Evolutionary conservation across 345 rosid genomes (phyloP), one percentile per base, ranked within the genome.

Genomic region (Noccaea bulbosa): DNA sequence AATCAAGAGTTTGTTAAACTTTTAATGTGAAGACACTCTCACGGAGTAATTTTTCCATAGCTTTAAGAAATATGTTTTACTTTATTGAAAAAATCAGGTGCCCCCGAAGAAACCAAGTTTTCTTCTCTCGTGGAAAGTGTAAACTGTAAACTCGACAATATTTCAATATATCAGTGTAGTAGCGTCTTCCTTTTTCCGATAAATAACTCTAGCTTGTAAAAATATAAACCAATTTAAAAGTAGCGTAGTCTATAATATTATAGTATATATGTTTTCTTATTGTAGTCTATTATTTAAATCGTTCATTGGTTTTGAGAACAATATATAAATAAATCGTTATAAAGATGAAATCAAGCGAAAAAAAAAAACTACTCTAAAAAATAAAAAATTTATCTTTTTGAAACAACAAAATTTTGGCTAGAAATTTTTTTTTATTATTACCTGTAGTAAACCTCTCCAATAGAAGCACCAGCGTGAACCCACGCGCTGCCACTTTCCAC

Each of bases 381-480:
- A n/a, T n/a, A n/a, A n/a, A n/a, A n/a, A n/a, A n/a, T n/a, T n/a
- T n/a, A n/a, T n/a, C n/a, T n/a, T n/a, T n/a, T n/a, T n/a, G n/a
- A n/a, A n/a, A n/a, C n/a, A n/a, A n/a, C n/a, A n/a, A n/a, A n/a
- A n/a, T n/a, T n/a, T n/a, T n/a, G n/a, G n/a, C n/a, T n/a, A n/a
- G n/a, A n/a, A n/a, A n/a, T n/a, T n/a, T n/a, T n/a, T n/a, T n/a
- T n/a, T n/a, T n/a, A 5, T 34, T 6, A 4, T 35, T 57, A 74
- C 79, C 79, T 69, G 60, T 75, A 75, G 48, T 75, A 75, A 69
- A 80, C 84, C 60, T 90, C 94, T 7, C 94, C 92, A 10, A 80
- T 68, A 0, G 97, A 83, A 17, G 97, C 94, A 0, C 97, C 97
- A 0, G 90, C 83, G 70, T 88, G 86, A 53, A 83, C 76, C 97